These are phyloP conservation scores for Nectriaceae sp. DNA, from an alignment of 2,329 filamentous ascomycete genomes.

Conservation along the genomic window DNA sequence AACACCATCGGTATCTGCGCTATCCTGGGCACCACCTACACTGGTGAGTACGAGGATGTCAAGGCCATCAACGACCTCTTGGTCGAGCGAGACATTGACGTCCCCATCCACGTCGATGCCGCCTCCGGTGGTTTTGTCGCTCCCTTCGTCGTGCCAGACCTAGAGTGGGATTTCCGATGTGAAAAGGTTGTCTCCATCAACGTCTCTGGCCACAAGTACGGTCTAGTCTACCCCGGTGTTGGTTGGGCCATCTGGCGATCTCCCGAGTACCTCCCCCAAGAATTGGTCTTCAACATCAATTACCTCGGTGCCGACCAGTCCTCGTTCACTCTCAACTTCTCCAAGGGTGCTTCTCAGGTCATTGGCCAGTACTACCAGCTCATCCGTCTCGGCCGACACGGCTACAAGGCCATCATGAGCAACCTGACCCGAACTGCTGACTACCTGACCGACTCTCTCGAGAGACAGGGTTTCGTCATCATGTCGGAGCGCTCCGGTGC, in stretches of 20 bases:
- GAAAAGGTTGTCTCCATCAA: conserved; percentile 92
- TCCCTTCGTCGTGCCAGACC: conserved; percentile 81
- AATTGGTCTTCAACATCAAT: conserved; percentile 99
- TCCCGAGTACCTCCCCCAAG: conserved; percentile 80
- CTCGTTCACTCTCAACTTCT: conserved; percentile 97
- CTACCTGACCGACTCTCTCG: conserved; percentile 75
- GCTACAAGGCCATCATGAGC: conserved; percentile 90
- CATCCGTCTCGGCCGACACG: conserved; percentile 89
- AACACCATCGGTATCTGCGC: conserved; percentile 88
- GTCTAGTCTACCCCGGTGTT: conserved; percentile 81
- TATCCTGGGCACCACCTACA: conserved; percentile 92
- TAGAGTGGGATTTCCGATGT: conserved; percentile 91
- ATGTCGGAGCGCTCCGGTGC: conserved; percentile 78
- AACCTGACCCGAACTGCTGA: conserved; percentile 90
- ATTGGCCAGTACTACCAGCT: conserved; percentile 98
- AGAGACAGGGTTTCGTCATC: conserved; percentile 79
- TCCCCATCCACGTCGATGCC: conserved; percentile 91
- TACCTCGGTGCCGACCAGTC: conserved; percentile 95
- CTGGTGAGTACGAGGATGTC: conserved; percentile 92
- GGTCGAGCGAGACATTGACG: conserved; percentile 71
- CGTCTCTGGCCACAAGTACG: conserved; percentile 86
- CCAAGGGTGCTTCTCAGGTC: conserved; percentile 90
- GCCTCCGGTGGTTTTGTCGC: conserved; percentile 91
- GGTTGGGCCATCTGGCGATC: conserved; percentile 92
- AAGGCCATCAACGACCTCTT: conserved; percentile 90